Evolutionary conservation across 23 red algal genomes (phyloP).

Genomic region (Cyanidioschyzon merolae): DNA sequence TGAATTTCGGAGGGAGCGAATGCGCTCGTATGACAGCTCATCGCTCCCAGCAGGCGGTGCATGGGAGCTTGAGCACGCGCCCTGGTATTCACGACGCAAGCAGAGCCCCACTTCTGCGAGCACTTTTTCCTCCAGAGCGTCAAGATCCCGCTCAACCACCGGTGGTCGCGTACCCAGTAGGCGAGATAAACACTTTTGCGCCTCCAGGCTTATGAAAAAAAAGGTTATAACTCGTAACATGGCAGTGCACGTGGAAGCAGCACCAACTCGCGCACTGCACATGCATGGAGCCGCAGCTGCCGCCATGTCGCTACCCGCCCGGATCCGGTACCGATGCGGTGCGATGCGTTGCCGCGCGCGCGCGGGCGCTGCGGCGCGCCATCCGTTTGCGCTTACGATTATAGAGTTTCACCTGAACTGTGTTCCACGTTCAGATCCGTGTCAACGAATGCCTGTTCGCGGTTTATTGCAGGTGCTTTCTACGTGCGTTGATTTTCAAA

Average conservation of each 20-base stretch:
- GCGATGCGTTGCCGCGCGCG: neutral
- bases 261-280: too few relatives aligned
- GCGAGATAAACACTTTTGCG: slow-evolving; percentile 9
- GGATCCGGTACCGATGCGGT: too few relatives aligned
- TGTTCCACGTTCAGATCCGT: too few relatives aligned
- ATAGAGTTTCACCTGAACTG: too few relatives aligned
- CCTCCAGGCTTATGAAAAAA: neutral
- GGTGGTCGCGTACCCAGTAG: neutral
- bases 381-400: neutral
- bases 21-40: neutral
- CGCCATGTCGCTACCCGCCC: neutral
- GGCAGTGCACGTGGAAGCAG: neutral
- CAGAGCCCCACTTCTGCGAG: neutral
- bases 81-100: neutral
- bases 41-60: neutral
- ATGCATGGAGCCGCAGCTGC: too few relatives aligned
- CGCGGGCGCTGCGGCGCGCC: neutral
- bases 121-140: neutral
- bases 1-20: neutral
- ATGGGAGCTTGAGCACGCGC: too few relatives aligned
- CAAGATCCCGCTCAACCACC: neutral
- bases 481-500: too few relatives aligned
- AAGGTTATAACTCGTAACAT: neutral
- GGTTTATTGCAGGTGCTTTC: too few relatives aligned
- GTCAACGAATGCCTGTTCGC: too few relatives aligned